Percentiles rank a stretch among this genome's conserved stretches.
These are phyloP conservation scores for Dispira parvispora DNA, from an alignment of 192 early-diverging fungal species.

Conservation along the genomic window DNA sequence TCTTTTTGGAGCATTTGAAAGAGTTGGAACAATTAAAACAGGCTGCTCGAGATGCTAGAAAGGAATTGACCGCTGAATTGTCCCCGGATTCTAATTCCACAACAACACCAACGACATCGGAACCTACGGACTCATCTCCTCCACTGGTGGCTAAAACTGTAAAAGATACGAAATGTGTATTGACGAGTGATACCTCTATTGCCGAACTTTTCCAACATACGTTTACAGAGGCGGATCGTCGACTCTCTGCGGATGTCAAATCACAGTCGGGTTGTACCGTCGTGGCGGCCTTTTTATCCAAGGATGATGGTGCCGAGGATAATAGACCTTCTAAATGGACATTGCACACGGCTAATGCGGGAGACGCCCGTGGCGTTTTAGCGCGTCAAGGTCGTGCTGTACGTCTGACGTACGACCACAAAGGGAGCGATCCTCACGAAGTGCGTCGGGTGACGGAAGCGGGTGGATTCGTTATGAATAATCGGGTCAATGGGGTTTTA, in stretches of 20 bases:
- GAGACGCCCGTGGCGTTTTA: constrained; percentile 91
- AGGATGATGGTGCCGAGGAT: too few species aligned
- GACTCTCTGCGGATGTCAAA: background rate
- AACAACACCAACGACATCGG: too few species aligned
- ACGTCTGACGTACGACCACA: constrained; percentile 94
- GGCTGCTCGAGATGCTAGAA: too few species aligned
- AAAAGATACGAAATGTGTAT: background rate
- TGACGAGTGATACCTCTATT: too few species aligned
- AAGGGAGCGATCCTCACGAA: constrained; percentile 81
- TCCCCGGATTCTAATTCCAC: too few species aligned
- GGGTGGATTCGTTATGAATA: constrained; percentile 96
- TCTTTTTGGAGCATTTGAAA: constrained; percentile 2
- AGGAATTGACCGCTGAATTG: too few species aligned
- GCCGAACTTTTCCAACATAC: too few species aligned
- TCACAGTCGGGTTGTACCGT: background rate
- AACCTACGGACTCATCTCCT: too few species aligned
- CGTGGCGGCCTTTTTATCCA: too few species aligned
- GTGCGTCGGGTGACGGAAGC: constrained; percentile 79
- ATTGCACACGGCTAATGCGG: constrained; percentile 90
- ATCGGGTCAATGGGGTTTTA: constrained; percentile 91
- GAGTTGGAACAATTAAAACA: too few species aligned
- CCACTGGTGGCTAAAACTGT: background rate
- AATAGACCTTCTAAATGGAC: constrained; percentile 20
- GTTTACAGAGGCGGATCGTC: background rate
- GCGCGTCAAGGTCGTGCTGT: constrained; percentile 66